phyloP scores from a whole-genome alignment of 2,329 filamentous ascomycete genomes.

The Colletotrichum orchidophilum region DNA sequence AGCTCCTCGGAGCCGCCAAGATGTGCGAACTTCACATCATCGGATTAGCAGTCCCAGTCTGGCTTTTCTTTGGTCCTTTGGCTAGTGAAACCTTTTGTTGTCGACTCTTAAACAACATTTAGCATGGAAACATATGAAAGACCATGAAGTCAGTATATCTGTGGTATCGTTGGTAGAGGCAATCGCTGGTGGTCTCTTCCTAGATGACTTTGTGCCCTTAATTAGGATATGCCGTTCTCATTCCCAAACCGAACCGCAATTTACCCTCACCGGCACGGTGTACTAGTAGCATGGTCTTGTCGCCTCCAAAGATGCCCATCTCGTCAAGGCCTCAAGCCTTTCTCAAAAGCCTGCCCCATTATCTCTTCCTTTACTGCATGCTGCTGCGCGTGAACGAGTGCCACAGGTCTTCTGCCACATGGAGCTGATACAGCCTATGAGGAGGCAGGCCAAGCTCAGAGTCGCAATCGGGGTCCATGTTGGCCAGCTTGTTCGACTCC shows the following conservation, averaged over 20 bases:
- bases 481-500: slow-evolving; percentile 28
- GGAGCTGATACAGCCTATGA: slow-evolving; percentile 5
- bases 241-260: not conserved
- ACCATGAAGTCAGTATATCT: not conserved
- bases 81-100: too few relatives aligned
- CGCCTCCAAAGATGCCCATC: not conserved
- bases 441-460: slow-evolving; percentile 1
- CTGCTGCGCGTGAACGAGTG: not conserved
- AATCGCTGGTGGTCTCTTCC: not conserved
- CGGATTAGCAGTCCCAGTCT: not conserved
- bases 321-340: not conserved
- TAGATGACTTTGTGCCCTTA: not conserved
- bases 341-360: not conserved
- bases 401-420: not conserved
- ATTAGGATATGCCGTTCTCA: not conserved
- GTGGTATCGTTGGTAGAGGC: not conserved
- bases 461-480: slow-evolving; percentile 35
- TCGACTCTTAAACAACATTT: not conserved
- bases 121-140: too few relatives aligned
- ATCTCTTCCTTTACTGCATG: not conserved
- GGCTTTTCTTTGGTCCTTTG: not conserved
- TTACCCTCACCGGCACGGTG: not conserved
- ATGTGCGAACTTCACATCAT: not conserved
- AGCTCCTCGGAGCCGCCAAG: not conserved
- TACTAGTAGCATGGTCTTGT: not conserved